Conservation (phyloP, 805 yeast genomes). For the Nematodospora valgi region DNA sequence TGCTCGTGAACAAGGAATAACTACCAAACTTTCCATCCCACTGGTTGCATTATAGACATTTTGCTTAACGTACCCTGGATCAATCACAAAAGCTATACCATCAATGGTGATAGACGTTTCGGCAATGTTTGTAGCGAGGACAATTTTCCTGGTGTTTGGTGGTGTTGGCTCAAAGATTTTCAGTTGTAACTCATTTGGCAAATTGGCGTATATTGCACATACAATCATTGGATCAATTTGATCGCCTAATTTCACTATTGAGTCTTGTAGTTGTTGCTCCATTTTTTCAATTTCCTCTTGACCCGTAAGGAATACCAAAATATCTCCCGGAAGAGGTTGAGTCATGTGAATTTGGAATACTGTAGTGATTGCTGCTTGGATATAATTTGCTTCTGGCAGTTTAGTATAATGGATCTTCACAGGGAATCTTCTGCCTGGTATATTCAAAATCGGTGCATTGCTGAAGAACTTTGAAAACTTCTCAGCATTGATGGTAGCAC, state of each 20-base stretch:
- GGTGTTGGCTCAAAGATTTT: slow-evolving; percentile 89
- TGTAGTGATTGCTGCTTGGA: slow-evolving; percentile 85
- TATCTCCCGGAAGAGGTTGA: slow-evolving; percentile 71
- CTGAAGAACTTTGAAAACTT: slow-evolving; percentile 80
- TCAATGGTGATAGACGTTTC: slow-evolving; percentile 46
- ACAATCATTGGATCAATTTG: slow-evolving; percentile 61
- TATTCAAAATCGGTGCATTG: slow-evolving; percentile 79
- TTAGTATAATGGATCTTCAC: slow-evolving; percentile 81
- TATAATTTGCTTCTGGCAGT: slow-evolving; percentile 86
- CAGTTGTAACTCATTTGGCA: slow-evolving; percentile 81
- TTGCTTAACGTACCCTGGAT: slow-evolving; percentile 45
- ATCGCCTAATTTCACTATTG: slow-evolving; percentile 58
- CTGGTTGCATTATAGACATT: slow-evolving; percentile 39
- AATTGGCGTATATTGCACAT: slow-evolving; percentile 86
- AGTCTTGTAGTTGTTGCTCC: slow-evolving; percentile 69
- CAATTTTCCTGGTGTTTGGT: slow-evolving; percentile 71
- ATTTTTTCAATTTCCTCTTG: slow-evolving; percentile 91
- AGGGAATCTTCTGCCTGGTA: slow-evolving; percentile 93
- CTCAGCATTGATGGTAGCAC: slow-evolving; percentile 92
- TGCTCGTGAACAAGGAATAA: slow-evolving; percentile 44
- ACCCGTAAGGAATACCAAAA: slow-evolving; percentile 87
- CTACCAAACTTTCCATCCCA: slow-evolving; percentile 45
- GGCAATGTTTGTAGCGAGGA: slow-evolving; percentile 90
- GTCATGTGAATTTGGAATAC: slow-evolving; percentile 81
- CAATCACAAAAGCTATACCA: slow-evolving; percentile 41